Evolutionary conservation across 1,284 basidiomycete species (phyloP), one percentile per base, ranked within the genome.

Genomic region (Malassezia furfur): DNA sequence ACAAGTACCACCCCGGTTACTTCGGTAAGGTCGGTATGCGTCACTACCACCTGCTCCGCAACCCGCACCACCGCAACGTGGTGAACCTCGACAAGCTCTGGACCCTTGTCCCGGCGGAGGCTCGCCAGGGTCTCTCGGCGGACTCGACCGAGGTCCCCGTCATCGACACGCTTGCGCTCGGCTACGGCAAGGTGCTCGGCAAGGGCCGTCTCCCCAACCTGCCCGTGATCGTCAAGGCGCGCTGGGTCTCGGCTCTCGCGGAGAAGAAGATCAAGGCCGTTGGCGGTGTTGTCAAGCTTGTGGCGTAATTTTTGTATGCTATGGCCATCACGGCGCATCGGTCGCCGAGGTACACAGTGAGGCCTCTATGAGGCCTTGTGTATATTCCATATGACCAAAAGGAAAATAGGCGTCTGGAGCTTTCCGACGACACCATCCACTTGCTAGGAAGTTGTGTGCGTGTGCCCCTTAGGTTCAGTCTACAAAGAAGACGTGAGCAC

Each of bases 21-120:
- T 96, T 93, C 78, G 90, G 90, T 81, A 96, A 96, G 81, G 77
- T 78, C 59, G 77, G 77, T 89, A 96, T 96, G 91, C 85, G 93
- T 75, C 85, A 87, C 80, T 98, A 86, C 88, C 93, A 98, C 79
- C 79, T 90, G 64, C 91, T 89, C 60, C 85, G 85, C 79, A 96
- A 96, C 80, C 79, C 82, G 70, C 81, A 84, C 79, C 91, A 87
- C 89, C 83, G 85, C 67, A 91, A 91, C 32, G 87, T 85, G 74
- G 87, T 98, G 84, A 98, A 98, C 82, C 63, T 73, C 17, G 72
- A 74, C 67, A 74, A 73, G 67, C 65, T 74, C 54, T 74, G 72
- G 72, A 70, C 72, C 8, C 66, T 74, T 40, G 70, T 74, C 19
- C 65, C 72, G 38, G 69, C 66, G 41, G 72, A 74, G 62, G 62